phyloP scores from a whole-genome alignment of 2,329 filamentous ascomycete species.

The Alternaria longipes region DNA sequence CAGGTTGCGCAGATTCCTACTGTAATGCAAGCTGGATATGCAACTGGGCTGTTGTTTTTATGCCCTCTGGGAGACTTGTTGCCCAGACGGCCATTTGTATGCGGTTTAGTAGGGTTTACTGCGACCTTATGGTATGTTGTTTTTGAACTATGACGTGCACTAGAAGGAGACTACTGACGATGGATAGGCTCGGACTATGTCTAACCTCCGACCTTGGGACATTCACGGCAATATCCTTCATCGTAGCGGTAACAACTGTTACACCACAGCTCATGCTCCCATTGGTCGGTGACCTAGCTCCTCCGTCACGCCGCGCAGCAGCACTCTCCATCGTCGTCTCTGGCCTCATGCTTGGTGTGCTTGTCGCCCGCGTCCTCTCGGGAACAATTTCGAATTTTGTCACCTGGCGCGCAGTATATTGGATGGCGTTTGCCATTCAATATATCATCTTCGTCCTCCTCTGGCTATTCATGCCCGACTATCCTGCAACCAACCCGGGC shows the following conservation, averaged over 20 bases:
- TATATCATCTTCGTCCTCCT: slow-evolving; percentile 71
- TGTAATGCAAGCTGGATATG: slow-evolving; percentile 81
- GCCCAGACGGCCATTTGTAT: slow-evolving; percentile 72
- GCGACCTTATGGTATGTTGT: slow-evolving; percentile 68
- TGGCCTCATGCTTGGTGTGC: slow-evolving; percentile 77
- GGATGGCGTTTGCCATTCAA: slow-evolving; percentile 77
- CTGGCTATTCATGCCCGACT: slow-evolving; percentile 81
- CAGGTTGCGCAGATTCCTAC: slow-evolving; percentile 74
- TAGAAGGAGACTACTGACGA: background rate
- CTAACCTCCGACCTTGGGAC: slow-evolving; percentile 70
- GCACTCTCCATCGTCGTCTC: slow-evolving; percentile 78
- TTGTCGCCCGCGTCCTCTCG: slow-evolving; percentile 78
- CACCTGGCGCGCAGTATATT: slow-evolving; percentile 80
- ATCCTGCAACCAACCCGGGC: slow-evolving; percentile 76
- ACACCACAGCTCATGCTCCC: slow-evolving; percentile 81
- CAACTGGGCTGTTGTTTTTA: slow-evolving; percentile 74
- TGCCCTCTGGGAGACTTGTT: slow-evolving; percentile 79
- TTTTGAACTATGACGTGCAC: background rate
- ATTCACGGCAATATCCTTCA: slow-evolving; percentile 76
- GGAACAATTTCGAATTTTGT: slow-evolving; percentile 79
- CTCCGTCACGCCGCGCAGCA: slow-evolving; percentile 71
- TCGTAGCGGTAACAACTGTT: slow-evolving; percentile 80
- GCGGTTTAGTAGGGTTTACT: slow-evolving; percentile 72
- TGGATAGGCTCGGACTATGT: slow-evolving; percentile 68
- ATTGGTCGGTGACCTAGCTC: slow-evolving; percentile 80